Conservation (phyloP, 352 stramenopile species). For the Paralagenidium karlingii region DNA sequence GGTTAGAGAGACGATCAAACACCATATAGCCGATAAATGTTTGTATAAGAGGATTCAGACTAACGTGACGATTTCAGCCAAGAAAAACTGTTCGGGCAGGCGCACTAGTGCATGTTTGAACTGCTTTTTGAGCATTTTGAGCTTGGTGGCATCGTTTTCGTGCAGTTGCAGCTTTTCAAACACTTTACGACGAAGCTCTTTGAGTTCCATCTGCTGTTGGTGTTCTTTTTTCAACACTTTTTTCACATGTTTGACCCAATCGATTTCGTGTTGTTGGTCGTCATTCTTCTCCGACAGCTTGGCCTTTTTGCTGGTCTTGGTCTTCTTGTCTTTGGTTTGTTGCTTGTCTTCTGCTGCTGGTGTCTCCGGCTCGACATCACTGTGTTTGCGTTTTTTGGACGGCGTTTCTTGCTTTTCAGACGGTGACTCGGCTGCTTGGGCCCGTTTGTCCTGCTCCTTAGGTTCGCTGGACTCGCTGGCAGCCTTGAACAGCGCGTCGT, state of each 20-base stretch:
- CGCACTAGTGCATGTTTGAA: no score
- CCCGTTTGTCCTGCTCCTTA: slow-evolving; percentile 1
- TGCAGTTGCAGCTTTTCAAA: no score
- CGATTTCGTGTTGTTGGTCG: slow-evolving; percentile 22
- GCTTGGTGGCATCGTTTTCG: slow-evolving; percentile 1
- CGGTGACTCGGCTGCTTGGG: slow-evolving; percentile 1
- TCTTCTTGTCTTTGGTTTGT: slow-evolving; percentile 10
- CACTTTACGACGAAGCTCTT: slow-evolving; percentile 27
- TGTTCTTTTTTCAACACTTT: slow-evolving; percentile 25
- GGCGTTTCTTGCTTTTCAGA: slow-evolving; percentile 1
- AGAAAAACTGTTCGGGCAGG: no score
- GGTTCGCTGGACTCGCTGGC: slow-evolving; percentile 5
- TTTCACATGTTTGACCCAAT: slow-evolving; percentile 65
- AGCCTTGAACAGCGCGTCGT: slow-evolving; percentile 51
- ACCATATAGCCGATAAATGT: no score
- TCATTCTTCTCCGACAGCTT: slow-evolving; percentile 21
- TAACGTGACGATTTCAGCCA: no score
- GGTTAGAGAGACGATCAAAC: no score
- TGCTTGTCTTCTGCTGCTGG: slow-evolving; percentile 34
- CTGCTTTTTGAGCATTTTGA: no score
- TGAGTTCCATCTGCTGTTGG: slow-evolving; percentile 38
- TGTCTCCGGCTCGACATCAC: slow-evolving; percentile 3
- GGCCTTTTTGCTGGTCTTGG: slow-evolving; percentile 8
- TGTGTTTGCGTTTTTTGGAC: not conserved
- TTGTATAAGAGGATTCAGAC: no score